A percentile compares a stretch with the other conserved stretches of the same genome.
Conservation (phyloP, 805 yeast species). For the Metschnikowia colocasiae region DNA sequence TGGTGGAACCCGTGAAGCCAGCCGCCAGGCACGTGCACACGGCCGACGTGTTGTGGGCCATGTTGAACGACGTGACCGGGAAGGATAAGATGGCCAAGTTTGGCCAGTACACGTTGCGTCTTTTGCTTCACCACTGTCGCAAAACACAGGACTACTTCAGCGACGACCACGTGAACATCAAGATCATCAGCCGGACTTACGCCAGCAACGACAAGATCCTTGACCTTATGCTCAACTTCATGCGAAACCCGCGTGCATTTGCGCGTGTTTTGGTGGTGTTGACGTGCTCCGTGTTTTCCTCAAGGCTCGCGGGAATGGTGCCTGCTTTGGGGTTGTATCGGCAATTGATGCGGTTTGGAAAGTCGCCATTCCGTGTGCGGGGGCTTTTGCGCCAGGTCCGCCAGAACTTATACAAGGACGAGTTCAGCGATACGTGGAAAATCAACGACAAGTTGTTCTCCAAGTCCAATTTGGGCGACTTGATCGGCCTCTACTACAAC, state of each 20-base stretch:
- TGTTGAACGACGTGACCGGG: conserved; percentile 57
- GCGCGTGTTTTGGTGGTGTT: conserved; percentile 33
- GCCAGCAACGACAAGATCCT: conserved; percentile 30
- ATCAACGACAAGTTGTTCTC: conserved; percentile 27
- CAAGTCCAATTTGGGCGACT: conserved; percentile 46
- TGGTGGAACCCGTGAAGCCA: background rate
- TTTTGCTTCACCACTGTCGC: conserved; percentile 47
- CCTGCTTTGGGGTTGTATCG: conserved; percentile 54
- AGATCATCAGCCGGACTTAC: conserved; percentile 28
- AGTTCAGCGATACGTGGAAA: conserved; percentile 11
- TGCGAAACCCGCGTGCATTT: conserved; percentile 36
- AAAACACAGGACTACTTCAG: conserved; percentile 33
- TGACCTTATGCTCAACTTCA: conserved; percentile 32
- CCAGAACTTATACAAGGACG: conserved; percentile 13
- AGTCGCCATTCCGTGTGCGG: conserved; percentile 57
- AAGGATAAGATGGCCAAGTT: conserved; percentile 70
- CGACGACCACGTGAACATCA: conserved; percentile 33
- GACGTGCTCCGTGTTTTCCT: conserved; percentile 37
- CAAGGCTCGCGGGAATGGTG: conserved; percentile 42
- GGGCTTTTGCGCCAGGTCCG: conserved; percentile 30
- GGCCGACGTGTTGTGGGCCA: conserved; percentile 48
- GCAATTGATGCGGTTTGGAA: conserved; percentile 67
- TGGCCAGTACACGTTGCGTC: conserved; percentile 54
- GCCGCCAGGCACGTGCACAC: conserved; percentile 3
- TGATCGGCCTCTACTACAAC: conserved; percentile 58